Evolutionary conservation across 108 stramenopile genomes (phyloP).

Genomic region (Skeletonema tropicum): DNA sequence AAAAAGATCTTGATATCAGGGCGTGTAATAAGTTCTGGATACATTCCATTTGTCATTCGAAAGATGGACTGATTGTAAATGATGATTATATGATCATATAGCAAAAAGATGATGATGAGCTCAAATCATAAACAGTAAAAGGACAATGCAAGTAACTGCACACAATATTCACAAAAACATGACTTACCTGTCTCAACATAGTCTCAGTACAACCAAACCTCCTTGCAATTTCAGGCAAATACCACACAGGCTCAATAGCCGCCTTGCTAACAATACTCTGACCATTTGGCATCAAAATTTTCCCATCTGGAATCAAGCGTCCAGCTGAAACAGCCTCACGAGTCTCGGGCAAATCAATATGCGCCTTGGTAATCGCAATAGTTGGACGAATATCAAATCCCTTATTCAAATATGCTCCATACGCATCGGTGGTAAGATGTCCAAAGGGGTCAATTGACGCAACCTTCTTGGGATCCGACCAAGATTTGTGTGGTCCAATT

Average conservation of each 20-base stretch:
- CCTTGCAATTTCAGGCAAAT: slow-evolving; percentile 97
- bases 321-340: slow-evolving; percentile 89
- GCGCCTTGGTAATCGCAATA: slow-evolving; percentile 99
- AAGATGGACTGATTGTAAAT: slow-evolving; percentile 78
- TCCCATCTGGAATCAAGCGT: slow-evolving; percentile 91
- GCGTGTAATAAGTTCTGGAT: slow-evolving; percentile 97
- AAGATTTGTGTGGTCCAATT: slow-evolving; percentile 94
- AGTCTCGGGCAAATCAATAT: slow-evolving; percentile 97
- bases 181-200: slow-evolving; percentile 64
- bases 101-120: no score
- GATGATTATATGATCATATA: no score
- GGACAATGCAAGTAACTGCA: no score
- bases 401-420: slow-evolving; percentile 90
- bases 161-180: neutral
- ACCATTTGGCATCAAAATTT: slow-evolving; percentile 88
- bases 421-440: slow-evolving; percentile 83
- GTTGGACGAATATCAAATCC: slow-evolving; percentile 99
- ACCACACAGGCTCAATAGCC: slow-evolving; percentile 99
- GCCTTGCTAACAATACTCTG: slow-evolving; percentile 96
- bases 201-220: slow-evolving; percentile 95
- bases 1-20: slow-evolving; percentile 97
- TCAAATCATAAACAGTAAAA: neutral
- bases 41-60: slow-evolving; percentile 99
- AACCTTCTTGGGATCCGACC: slow-evolving; percentile 96
- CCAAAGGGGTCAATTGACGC: slow-evolving; percentile 97